Base-by-base conservation (phyloP, 2,329 filamentous ascomycete species). In the Alternaria infectoria region DNA sequence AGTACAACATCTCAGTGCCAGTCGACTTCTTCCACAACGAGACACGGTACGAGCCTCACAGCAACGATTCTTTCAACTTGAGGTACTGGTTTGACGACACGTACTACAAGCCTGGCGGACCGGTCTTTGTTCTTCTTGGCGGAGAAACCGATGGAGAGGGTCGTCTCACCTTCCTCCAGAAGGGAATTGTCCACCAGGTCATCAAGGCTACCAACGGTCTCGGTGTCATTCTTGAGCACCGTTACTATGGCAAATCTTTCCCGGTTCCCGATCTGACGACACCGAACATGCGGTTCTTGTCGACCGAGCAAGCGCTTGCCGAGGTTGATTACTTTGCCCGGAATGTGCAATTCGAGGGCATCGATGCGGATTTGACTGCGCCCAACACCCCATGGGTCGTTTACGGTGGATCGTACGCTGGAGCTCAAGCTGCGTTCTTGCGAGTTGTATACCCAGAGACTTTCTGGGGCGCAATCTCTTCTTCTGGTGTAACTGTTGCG, bases 11-110 rank as follows among this genome's bases (percentile, higher is more conserved):
- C 61, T 84, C 84, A 0, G 84, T 87, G 2, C 87, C 87, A 0
- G 83, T 96, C 32, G 93, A 97, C 78, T 92, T 96, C 75, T 96
- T 96, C 81, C 91, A 91, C 80, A 93, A 95, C 73, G 90, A 93
- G 58, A 87, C 88, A 3, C 82, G 84, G 52, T 96, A 96, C 75
- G 91, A 90, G 77, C 92, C 93, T 36, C 93, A 96, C 78, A 88
- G 86, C 9, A 82, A 90, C 69, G 89, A 79, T 25, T 86, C 81
- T 2, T 97, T 93, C 78, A 80, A 87, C 21, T 82, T 95, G 51
- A 87, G 92, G 11, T 97, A 96, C 82, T 96, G 90, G 90, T 93
- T 95, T 70, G 93, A 96, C 74, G 88, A 89, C 1, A 86, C 86
- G 47, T 86, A 91, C 81, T 96, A 96, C 81, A 85, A 89, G 75